These are phyloP conservation scores for Toxicodendron radicans DNA, from an alignment of 345 rosid species.

Conservation along the genomic window DNA sequence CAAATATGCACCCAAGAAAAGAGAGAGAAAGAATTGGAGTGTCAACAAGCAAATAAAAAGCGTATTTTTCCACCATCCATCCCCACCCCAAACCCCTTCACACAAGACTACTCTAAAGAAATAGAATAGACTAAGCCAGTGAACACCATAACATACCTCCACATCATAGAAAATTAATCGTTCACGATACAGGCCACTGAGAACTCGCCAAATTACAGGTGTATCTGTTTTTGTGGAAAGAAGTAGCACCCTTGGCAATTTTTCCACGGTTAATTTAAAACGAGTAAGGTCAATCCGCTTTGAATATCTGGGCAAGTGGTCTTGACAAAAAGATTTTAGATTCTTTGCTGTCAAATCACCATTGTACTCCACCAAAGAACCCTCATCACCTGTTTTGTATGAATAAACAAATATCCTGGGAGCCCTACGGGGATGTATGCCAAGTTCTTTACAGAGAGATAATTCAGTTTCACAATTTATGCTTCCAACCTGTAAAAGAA, in stretches of 20 bases:
- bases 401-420: conserved; percentile 74
- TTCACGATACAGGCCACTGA: conserved; percentile 72
- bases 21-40: no score
- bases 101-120: background rate
- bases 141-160: conserved; percentile 49
- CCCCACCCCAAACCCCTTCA: background rate
- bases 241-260: conserved; percentile 62
- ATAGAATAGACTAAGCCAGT: background rate
- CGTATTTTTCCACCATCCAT: background rate
- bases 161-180: conserved; percentile 58
- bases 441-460: conserved; percentile 70
- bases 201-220: conserved; percentile 86
- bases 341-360: conserved; percentile 57
- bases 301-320: conserved; percentile 76
- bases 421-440: conserved; percentile 44
- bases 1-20: no score
- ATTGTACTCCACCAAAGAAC: conserved; percentile 70
- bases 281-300: conserved; percentile 49
- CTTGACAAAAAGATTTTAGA: conserved; percentile 72
- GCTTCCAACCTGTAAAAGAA: conserved; percentile 59
- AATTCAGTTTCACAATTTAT: conserved; percentile 73
- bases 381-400: conserved; percentile 48
- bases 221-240: conserved; percentile 84
- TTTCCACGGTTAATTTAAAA: conserved; percentile 36
- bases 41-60: no score